Percentiles rank a stretch among this genome's conserved stretches.
Evolutionary conservation across 257 asterid genomes (phyloP).

Genomic region (Linaria vulgaris): DNA sequence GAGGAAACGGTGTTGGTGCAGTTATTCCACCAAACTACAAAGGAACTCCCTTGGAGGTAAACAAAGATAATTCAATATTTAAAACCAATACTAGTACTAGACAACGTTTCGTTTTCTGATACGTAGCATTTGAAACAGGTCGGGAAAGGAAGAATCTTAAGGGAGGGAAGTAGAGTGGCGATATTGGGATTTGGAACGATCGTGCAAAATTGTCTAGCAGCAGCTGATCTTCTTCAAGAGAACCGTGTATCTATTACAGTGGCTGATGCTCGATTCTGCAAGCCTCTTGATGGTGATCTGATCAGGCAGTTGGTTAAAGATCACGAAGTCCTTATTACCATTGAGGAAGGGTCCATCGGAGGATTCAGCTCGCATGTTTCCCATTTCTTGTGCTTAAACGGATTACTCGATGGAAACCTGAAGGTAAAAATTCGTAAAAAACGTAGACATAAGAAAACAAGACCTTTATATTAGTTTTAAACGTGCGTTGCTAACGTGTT

Average conservation of each 20-base stretch:
- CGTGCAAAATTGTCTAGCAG: constrained; percentile 42
- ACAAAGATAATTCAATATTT: background rate
- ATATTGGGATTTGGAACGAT: constrained; percentile 45
- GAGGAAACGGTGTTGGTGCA: constrained; percentile 69
- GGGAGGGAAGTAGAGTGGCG: constrained; percentile 40
- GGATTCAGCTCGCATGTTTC: constrained; percentile 69
- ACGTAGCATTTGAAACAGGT: constrained; percentile 20
- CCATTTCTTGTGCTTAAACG: constrained; percentile 55
- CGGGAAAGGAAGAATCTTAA: constrained; percentile 43
- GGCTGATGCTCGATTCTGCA: constrained; percentile 54
- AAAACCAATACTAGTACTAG: background rate
- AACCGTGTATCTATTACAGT: constrained; percentile 30
- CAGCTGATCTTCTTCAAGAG: constrained; percentile 33
- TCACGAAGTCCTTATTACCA: constrained; percentile 56
- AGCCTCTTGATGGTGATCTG: constrained; percentile 47
- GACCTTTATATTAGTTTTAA: background rate
- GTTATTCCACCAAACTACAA: constrained; percentile 49
- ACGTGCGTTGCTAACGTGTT: background rate
- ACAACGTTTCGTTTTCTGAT: background rate
- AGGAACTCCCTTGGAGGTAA: constrained; percentile 62
- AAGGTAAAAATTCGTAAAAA: constrained; percentile 34
- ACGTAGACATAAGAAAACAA: too few species aligned
- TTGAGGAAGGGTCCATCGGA: constrained; percentile 69
- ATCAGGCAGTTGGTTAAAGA: constrained; percentile 39
- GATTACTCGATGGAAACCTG: constrained; percentile 50